A percentile compares a stretch with the other conserved stretches of the same genome.
phyloP scores from a whole-genome alignment of 768 basidiomycete species.

The Termitomyces bulborhizus region DNA sequence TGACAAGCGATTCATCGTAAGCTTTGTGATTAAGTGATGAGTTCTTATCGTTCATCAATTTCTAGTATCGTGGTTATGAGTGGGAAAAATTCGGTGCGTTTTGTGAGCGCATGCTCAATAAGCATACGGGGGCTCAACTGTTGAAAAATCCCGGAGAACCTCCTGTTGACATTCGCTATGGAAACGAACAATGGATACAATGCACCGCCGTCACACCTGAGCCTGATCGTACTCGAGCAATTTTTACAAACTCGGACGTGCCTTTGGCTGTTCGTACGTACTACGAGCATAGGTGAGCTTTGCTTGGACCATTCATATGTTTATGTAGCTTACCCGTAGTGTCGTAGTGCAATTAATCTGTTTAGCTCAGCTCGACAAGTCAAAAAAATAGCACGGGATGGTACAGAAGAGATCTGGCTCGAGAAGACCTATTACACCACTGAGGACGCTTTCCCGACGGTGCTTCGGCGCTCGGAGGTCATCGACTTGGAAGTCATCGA shows the following conservation, averaged over 20 bases:
- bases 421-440: conserved; percentile 88
- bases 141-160: conserved; percentile 72
- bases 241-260: conserved; percentile 84
- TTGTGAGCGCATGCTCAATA: conserved; percentile 88
- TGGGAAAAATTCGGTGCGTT: conserved; percentile 91
- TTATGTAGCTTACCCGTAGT: not conserved
- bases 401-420: conserved; percentile 71
- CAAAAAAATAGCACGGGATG: conserved; percentile 56
- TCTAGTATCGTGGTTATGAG: conserved; percentile 86
- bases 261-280: conserved; percentile 74
- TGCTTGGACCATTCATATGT: too few species aligned
- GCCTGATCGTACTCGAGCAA: conserved; percentile 66
- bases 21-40: conserved; percentile 22
- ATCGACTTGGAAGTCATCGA: conserved; percentile 63
- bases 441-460: conserved; percentile 87
- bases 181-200: conserved; percentile 81
- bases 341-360: conserved; percentile 64
- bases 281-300: conserved; percentile 73
- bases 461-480: conserved; percentile 85
- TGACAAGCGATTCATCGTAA: conserved; percentile 87
- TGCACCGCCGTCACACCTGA: conserved; percentile 83
- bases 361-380: conserved; percentile 76
- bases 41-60: conserved; percentile 5
- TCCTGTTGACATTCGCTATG: conserved; percentile 72
- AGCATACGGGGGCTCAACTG: conserved; percentile 80